Evolutionary conservation across 148 eudicot species (phyloP).

Genomic region (Vaccinium corymbosum): DNA sequence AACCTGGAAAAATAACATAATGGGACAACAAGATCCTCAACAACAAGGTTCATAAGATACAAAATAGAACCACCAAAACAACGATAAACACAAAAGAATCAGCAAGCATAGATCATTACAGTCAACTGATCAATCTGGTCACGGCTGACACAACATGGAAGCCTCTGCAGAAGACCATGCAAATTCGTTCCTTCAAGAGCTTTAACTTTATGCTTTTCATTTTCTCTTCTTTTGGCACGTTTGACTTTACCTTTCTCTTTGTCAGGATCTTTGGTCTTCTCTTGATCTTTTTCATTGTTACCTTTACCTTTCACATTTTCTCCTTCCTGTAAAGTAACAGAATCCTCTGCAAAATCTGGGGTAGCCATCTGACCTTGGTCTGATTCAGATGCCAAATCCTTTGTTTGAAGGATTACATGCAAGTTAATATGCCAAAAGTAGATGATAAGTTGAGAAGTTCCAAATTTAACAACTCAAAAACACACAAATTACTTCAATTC

Average conservation of each 20-base stretch:
- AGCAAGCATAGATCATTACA: constrained; percentile 36
- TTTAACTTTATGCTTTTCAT: constrained; percentile 72
- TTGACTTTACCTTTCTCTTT: constrained; percentile 84
- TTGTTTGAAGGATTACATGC: constrained; percentile 19
- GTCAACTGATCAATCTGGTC: constrained; percentile 93
- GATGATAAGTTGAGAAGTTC: not conserved
- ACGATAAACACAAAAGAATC: not conserved
- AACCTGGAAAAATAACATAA: constrained; percentile 45
- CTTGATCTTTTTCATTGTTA: constrained; percentile 72
- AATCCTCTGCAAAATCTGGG: constrained; percentile 52
- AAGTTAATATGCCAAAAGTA: not conserved
- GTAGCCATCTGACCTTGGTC: constrained; percentile 53
- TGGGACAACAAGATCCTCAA: constrained; percentile 1
- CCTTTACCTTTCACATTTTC: constrained; percentile 62
- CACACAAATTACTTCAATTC: not conserved
- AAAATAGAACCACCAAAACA: not conserved
- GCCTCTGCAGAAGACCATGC: constrained; percentile 80
- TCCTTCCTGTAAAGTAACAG: constrained; percentile 50
- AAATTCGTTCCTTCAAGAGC: constrained; percentile 80
- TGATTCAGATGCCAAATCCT: constrained; percentile 57
- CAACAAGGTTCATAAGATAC: constrained; percentile 9
- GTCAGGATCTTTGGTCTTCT: constrained; percentile 55
- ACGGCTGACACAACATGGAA: constrained; percentile 94
- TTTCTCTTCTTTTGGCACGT: constrained; percentile 60
- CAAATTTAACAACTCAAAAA: not conserved